phyloP scores from a whole-genome alignment of 768 basidiomycete species.

The Tephrocybe sp. region DNA sequence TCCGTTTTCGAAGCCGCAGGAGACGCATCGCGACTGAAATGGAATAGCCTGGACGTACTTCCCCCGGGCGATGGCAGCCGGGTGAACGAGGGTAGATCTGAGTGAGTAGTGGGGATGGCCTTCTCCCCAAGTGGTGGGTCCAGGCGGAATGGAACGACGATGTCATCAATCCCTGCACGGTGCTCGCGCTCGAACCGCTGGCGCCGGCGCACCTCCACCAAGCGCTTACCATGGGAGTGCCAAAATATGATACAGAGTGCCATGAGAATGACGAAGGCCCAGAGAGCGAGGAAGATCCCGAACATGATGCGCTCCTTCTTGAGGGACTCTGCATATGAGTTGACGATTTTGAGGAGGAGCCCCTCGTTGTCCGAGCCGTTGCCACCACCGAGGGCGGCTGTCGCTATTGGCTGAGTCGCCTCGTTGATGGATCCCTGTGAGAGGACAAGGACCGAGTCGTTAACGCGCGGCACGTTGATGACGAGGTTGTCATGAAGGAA shows the following conservation, averaged over 20 bases:
- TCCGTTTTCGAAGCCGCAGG: constrained; percentile 34
- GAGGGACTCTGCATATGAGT: constrained; percentile 67
- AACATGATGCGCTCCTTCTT: constrained; percentile 86
- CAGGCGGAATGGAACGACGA: constrained; percentile 33
- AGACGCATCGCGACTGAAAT: constrained; percentile 22
- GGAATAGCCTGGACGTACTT: constrained; percentile 32
- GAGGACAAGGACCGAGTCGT: constrained; percentile 72
- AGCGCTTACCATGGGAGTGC: constrained; percentile 58
- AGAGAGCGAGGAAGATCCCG: constrained; percentile 75
- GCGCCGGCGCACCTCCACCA: constrained; percentile 44
- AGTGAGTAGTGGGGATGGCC: constrained; percentile 12
- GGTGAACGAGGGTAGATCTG: constrained; percentile 43
- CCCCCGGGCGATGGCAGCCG: constrained; percentile 44
- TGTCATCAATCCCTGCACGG: constrained; percentile 43
- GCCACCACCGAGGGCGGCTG: constrained; percentile 71
- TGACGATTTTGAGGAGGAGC: constrained; percentile 70
- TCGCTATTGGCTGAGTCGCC: constrained; percentile 74
- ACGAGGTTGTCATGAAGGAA: constrained; percentile 88
- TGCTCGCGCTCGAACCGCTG: constrained; percentile 52
- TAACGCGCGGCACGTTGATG: constrained; percentile 76
- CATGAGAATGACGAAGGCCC: constrained; percentile 82
- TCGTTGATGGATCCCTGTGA: constrained; percentile 72
- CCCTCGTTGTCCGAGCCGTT: constrained; percentile 45
- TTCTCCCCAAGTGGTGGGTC: constrained; percentile 14
- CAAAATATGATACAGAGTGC: constrained; percentile 68